phyloP scores from a whole-genome alignment of 2,329 filamentous ascomycete species.

The Trichophyton verrucosum region DNA sequence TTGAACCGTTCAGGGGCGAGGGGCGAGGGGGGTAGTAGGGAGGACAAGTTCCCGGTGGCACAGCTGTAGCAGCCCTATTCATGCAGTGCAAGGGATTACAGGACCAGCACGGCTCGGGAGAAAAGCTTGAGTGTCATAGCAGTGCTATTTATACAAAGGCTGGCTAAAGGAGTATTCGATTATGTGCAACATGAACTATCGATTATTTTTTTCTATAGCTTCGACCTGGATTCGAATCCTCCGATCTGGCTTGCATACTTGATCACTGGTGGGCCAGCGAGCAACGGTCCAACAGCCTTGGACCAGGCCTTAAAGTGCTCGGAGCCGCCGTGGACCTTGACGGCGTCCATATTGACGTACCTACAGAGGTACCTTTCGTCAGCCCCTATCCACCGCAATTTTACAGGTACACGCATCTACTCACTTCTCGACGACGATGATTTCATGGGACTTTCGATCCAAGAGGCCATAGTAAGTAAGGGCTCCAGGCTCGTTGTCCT shows the following conservation, averaged over 20 bases:
- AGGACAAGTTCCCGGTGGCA: neutral
- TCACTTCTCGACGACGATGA: slow-evolving; percentile 26
- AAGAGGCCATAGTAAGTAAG: slow-evolving; percentile 22
- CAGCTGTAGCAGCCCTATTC: slow-evolving; percentile 1
- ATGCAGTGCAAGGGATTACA: neutral
- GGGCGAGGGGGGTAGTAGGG: neutral
- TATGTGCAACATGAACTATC: no score
- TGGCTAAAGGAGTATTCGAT: neutral
- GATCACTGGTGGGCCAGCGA: slow-evolving; percentile 6
- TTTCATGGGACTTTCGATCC: slow-evolving; percentile 20
- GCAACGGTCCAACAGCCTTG: slow-evolving; percentile 4
- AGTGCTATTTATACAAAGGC: neutral
- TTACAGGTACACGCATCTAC: neutral
- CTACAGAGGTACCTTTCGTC: neutral
- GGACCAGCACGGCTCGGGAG: neutral
- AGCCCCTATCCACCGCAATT: no score
- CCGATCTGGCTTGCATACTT: slow-evolving; percentile 10
- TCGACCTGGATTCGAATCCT: slow-evolving; percentile 11
- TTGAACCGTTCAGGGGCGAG: neutral
- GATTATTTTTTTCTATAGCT: slow-evolving; percentile 4
- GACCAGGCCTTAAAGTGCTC: slow-evolving; percentile 11
- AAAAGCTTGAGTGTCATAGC: neutral
- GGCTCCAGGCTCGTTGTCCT: slow-evolving; percentile 22
- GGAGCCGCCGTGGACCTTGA: slow-evolving; percentile 9
- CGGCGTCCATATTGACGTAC: slow-evolving; percentile 10